Conservation (phyloP, 306 rosid species). For the Astragalus glycyphyllos region DNA sequence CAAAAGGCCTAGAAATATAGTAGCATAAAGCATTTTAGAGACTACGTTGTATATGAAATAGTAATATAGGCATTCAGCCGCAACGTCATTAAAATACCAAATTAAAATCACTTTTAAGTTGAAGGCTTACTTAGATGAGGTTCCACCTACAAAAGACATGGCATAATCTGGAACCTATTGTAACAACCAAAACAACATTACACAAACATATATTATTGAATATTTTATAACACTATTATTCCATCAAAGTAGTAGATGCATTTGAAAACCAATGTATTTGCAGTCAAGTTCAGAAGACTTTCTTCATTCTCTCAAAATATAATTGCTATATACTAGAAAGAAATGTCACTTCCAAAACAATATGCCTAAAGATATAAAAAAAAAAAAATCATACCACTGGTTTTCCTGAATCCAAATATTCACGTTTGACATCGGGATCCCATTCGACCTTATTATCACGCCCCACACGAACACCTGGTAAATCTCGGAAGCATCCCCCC, state of each 20-base stretch:
- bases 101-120: not conserved
- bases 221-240: not conserved
- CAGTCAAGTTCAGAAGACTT: not conserved
- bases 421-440: slow-evolving; percentile 66
- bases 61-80: not conserved
- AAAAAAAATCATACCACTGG: slow-evolving; percentile 62
- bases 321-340: not conserved
- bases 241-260: too few species aligned
- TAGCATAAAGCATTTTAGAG: not conserved
- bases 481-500: slow-evolving; percentile 87
- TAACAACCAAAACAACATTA: not conserved
- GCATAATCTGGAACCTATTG: slow-evolving; percentile 86
- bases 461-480: slow-evolving; percentile 77
- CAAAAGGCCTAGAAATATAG: slow-evolving; percentile 69
- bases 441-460: slow-evolving; percentile 64
- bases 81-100: not conserved
- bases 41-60: not conserved
- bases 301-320: not conserved
- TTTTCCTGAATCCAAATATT: slow-evolving; percentile 70
- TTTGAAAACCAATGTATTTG: not conserved
- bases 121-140: slow-evolving; percentile 70
- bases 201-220: not conserved
- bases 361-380: not conserved
- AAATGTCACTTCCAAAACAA: not conserved
- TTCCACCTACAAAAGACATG: slow-evolving; percentile 65